Evolutionary conservation across 208 protist genomes (phyloP).

Genomic region (Leishmania braziliensis): DNA sequence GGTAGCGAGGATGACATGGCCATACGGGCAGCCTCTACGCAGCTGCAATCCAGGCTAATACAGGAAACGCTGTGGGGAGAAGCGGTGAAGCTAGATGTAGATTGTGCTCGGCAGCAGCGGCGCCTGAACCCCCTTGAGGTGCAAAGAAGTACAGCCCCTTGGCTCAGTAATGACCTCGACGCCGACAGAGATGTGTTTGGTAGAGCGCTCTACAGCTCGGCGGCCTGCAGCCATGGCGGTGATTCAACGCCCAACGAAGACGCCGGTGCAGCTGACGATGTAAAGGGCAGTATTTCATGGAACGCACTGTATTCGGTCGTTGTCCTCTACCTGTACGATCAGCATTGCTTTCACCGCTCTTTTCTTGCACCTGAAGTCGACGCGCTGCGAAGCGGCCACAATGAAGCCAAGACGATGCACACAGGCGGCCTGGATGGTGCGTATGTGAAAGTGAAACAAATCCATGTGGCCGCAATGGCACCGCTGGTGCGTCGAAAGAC

Average conservation of each 20-base stretch:
- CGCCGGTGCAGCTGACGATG: not conserved
- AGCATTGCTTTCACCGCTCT: conserved; percentile 22
- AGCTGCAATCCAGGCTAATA: conserved; percentile 14
- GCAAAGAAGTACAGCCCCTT: not conserved
- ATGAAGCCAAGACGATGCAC: not conserved
- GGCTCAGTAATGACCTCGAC: conserved; percentile 10
- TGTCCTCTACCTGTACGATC: conserved; percentile 20
- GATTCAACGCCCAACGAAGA: not conserved
- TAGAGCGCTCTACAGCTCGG: conserved; percentile 4
- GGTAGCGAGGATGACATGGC: conserved; percentile 20
- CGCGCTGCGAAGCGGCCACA: not conserved
- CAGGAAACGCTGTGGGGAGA: conserved; percentile 16
- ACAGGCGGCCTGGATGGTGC: not conserved
- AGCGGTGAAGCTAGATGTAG: conserved; percentile 4
- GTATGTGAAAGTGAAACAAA: not conserved
- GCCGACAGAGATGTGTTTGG: conserved; percentile 10
- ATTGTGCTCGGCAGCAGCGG: not conserved
- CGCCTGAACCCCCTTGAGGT: not conserved
- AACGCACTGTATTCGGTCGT: conserved; percentile 3
- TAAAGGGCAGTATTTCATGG: conserved; percentile 10
- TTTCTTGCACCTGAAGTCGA: conserved; percentile 16
- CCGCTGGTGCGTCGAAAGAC: not conserved
- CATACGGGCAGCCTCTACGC: conserved; percentile 4
- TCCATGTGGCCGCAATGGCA: not conserved
- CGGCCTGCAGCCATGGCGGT: not conserved